Evolutionary conservation across 441 rosid species (phyloP).

Genomic region (Pelargonium cotyledonis): DNA sequence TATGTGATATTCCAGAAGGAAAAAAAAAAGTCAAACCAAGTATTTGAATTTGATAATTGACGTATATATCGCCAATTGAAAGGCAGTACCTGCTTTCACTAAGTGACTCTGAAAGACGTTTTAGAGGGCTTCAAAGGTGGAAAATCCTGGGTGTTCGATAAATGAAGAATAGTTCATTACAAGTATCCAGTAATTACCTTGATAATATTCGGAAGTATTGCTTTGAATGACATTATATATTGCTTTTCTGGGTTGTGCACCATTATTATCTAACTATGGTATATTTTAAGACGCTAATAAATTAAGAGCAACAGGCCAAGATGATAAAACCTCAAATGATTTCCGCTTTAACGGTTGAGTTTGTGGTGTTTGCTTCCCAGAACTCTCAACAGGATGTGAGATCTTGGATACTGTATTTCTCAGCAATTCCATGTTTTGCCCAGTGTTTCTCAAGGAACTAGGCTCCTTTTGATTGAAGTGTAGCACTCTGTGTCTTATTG

Average conservation of each 20-base stretch:
- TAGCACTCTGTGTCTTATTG: constrained; percentile 30
- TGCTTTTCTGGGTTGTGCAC: not conserved
- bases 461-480: constrained; percentile 25
- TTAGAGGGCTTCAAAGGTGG: constrained; percentile 39
- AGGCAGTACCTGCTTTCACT: constrained; percentile 51
- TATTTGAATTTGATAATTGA: constrained; percentile 8
- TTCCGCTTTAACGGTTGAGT: constrained; percentile 65
- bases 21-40: constrained; percentile 11
- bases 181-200: constrained; percentile 2
- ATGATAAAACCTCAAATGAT: constrained; percentile 43
- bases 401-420: constrained; percentile 23
- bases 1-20: constrained; percentile 10
- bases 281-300: not conserved
- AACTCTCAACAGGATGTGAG: constrained; percentile 27
- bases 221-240: constrained; percentile 12
- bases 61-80: not conserved
- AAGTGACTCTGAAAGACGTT: constrained; percentile 60
- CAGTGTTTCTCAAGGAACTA: constrained; percentile 27
- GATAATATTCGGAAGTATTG: constrained; percentile 3
- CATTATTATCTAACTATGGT: not conserved
- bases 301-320: constrained; percentile 2
- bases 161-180: constrained; percentile 34
- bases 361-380: constrained; percentile 30
- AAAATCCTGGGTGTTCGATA: constrained; percentile 27
- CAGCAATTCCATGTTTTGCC: constrained; percentile 28